Conservation (phyloP, 768 basidiomycete species). For the Tulasnella sp. region DNA sequence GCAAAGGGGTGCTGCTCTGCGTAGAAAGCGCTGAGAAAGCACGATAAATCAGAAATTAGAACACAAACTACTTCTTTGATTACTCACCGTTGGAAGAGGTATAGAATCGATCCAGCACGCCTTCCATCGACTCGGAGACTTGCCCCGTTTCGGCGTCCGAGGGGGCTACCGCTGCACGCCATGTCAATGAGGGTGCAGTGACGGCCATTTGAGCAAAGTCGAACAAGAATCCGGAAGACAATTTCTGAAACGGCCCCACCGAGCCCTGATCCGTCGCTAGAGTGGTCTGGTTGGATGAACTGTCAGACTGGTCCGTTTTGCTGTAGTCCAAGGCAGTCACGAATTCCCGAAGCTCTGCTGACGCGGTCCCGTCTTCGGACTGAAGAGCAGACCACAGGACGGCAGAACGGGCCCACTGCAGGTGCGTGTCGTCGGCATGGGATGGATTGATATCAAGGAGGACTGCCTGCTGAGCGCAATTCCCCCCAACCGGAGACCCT, state of each 20-base stretch:
- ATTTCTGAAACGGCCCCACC: not conserved
- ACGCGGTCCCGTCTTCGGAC: conserved; percentile 40
- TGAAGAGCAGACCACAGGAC: conserved; percentile 53
- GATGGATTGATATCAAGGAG: conserved; percentile 48
- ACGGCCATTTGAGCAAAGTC: conserved; percentile 54
- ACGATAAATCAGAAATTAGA: not conserved
- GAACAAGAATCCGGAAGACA: conserved; percentile 46
- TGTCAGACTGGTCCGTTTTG: not conserved
- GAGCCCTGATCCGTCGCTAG: not conserved
- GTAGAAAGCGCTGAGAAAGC: conserved; percentile 45
- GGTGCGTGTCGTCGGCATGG: conserved; percentile 45
- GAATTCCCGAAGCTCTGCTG: conserved; percentile 40
- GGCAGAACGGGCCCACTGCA: conserved; percentile 50
- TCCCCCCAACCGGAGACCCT: conserved; percentile 37
- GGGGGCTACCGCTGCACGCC: conserved; percentile 42
- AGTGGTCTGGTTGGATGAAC: not conserved
- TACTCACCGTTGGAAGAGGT: conserved; percentile 46
- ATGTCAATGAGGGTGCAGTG: conserved; percentile 39
- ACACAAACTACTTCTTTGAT: not conserved
- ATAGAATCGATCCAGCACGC: conserved; percentile 51
- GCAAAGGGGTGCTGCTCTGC: conserved; percentile 43
- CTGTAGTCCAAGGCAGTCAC: conserved; percentile 43
- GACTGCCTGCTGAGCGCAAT: conserved; percentile 47
- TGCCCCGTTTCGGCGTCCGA: conserved; percentile 38
- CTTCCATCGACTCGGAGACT: conserved; percentile 35